Evolutionary conservation across 2,329 filamentous ascomycete genomes (phyloP).

Genomic region (Hymenoscyphus albidus): DNA sequence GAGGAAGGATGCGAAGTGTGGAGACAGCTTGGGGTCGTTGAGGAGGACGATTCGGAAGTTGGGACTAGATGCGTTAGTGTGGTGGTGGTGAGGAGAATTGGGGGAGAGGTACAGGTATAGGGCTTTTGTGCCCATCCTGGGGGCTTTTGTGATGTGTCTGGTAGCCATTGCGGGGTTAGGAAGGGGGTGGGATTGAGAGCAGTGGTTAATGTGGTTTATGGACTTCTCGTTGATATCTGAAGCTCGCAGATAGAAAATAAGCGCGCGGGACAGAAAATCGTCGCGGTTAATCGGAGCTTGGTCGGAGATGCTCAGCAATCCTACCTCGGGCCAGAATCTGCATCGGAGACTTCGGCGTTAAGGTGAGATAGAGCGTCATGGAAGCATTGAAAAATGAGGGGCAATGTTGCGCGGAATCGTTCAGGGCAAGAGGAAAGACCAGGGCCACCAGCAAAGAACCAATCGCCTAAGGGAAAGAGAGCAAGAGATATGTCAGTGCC

Average conservation of each 20-base stretch:
- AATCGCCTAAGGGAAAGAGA: too few species aligned
- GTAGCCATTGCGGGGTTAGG: constrained; percentile 21
- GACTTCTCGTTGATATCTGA: not conserved
- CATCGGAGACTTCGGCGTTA: not conserved
- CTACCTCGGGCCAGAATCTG: not conserved
- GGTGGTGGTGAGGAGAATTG: not conserved
- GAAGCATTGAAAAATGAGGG: not conserved
- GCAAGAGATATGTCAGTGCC: not conserved
- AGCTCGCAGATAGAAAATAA: not conserved
- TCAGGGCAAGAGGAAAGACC: too few species aligned
- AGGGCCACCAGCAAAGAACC: too few species aligned
- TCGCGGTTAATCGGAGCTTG: not conserved
- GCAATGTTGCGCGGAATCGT: too few species aligned
- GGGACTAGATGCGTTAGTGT: constrained; percentile 53
- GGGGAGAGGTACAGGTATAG: constrained; percentile 49
- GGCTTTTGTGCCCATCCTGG: constrained; percentile 49
- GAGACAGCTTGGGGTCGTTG: constrained; percentile 65
- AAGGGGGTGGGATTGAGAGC: not conserved
- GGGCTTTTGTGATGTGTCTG: constrained; percentile 15
- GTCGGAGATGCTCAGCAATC: not conserved
- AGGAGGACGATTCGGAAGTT: constrained; percentile 77
- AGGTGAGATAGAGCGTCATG: too few species aligned
- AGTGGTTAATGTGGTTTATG: not conserved
- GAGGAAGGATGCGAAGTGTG: constrained; percentile 82
- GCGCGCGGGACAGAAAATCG: not conserved